These are phyloP conservation scores for Ophiostoma perfectum DNA, from an alignment of 2,329 filamentous ascomycete species.

Conservation along the genomic window DNA sequence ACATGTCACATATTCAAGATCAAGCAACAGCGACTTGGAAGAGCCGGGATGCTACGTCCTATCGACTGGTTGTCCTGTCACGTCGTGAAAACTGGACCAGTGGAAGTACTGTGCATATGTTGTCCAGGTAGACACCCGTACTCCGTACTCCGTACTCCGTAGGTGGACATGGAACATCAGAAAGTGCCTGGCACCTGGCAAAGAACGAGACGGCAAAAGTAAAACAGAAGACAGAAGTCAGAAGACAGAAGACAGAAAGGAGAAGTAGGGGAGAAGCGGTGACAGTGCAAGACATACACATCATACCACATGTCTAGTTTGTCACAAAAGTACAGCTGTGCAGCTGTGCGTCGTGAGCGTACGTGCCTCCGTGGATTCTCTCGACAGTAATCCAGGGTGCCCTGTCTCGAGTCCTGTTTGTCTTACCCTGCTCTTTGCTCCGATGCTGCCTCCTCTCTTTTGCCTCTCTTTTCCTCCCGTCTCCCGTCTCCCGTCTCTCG, in stretches of 20 bases:
- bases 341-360: not conserved
- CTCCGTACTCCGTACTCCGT: too few relatives aligned
- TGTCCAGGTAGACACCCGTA: too few relatives aligned
- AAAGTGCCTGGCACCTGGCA: too few relatives aligned
- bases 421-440: not conserved
- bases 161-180: too few relatives aligned
- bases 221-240: not conserved
- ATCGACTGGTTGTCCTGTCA: not conserved
- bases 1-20: not conserved
- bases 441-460: too few relatives aligned
- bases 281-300: constrained; percentile 2
- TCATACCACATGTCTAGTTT: not conserved
- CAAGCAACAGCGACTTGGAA: not conserved
- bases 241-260: not conserved
- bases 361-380: not conserved
- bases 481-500: not conserved
- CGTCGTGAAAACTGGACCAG: too few relatives aligned
- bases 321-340: constrained; percentile 1
- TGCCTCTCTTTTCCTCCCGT: not conserved
- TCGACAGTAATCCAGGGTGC: constrained; percentile 9
- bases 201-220: not conserved
- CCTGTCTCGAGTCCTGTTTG: constrained; percentile 7
- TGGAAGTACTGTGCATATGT: too few relatives aligned
- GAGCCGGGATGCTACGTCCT: constrained; percentile 3
- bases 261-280: not conserved